phyloP scores from a whole-genome alignment of 257 asterid genomes.

The Scutellaria baicalensis region DNA sequence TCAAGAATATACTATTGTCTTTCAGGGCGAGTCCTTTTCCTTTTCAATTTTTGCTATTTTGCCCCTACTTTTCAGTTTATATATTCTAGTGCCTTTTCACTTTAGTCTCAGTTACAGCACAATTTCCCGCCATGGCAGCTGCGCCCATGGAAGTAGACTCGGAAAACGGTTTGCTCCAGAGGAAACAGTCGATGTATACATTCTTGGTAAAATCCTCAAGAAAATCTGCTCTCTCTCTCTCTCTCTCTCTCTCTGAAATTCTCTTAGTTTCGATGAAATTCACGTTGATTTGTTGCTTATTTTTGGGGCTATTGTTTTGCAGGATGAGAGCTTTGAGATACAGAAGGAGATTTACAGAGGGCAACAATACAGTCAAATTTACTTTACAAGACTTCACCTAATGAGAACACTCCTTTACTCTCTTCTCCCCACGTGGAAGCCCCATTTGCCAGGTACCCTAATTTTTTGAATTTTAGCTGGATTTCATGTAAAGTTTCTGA shows the following conservation, averaged over 20 bases:
- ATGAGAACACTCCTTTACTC: slow-evolving; percentile 89
- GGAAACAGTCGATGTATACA: slow-evolving; percentile 58
- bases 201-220: slow-evolving; percentile 40
- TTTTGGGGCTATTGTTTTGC: not conserved
- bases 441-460: slow-evolving; percentile 61
- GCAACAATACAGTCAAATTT: slow-evolving; percentile 94
- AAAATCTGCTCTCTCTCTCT: not conserved
- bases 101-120: not conserved
- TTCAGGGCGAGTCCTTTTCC: not conserved
- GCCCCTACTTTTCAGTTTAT: slow-evolving; percentile 9
- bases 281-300: not conserved
- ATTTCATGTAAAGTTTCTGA: slow-evolving; percentile 9
- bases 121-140: slow-evolving; percentile 67
- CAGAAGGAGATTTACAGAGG: slow-evolving; percentile 79
- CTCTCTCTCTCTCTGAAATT: not conserved
- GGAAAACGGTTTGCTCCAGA: slow-evolving; percentile 33
- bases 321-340: slow-evolving; percentile 75
- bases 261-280: not conserved
- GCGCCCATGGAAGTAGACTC: slow-evolving; percentile 60
- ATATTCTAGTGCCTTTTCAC: slow-evolving; percentile 7
- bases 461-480: not conserved
- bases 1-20: not conserved
- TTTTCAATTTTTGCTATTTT: not conserved
- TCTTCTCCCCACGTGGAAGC: slow-evolving; percentile 82
- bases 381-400: slow-evolving; percentile 84